Conservation (phyloP, 139 green algal species). For the Picochlorum sp. region DNA sequence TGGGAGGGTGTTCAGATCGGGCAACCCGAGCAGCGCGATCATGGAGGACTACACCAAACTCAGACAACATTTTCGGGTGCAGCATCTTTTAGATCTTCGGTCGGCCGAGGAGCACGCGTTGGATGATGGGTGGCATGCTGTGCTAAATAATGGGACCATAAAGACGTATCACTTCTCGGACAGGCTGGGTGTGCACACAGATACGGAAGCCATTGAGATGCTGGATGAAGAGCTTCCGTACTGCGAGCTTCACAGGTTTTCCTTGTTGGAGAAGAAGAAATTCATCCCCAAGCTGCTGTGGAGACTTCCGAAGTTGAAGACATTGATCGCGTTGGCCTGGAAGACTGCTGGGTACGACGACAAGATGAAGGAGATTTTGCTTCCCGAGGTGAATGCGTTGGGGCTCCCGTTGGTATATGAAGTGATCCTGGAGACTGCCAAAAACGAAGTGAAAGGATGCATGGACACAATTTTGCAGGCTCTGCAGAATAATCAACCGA, state of each 20-base stretch:
- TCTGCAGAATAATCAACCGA: constrained; percentile 19
- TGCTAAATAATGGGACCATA: constrained; percentile 27
- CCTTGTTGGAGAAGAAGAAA: constrained; percentile 20
- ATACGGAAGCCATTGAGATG: constrained; percentile 9
- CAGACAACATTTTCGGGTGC: constrained; percentile 14
- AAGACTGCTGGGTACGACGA: constrained; percentile 27
- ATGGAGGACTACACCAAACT: constrained; percentile 17
- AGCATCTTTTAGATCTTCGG: constrained; percentile 25
- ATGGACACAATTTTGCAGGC: constrained; percentile 26
- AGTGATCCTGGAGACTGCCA: constrained; percentile 22
- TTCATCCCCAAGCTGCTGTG: constrained; percentile 25
- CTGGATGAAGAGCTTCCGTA: constrained; percentile 5
- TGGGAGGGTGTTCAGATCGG: constrained; percentile 23
- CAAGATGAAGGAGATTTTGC: constrained; percentile 15
- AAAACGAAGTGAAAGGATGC: neutral
- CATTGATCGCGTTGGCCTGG: constrained; percentile 13
- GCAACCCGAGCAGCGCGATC: constrained; percentile 14
- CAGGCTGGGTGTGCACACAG: neutral
- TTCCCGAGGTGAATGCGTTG: constrained; percentile 30
- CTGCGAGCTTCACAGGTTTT: constrained; percentile 25
- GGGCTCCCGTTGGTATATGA: constrained; percentile 34
- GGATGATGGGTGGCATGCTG: constrained; percentile 22
- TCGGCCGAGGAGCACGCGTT: constrained; percentile 16
- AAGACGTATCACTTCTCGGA: constrained; percentile 12
- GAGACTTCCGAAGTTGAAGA: constrained; percentile 13